Evolutionary conservation across 495 filamentous ascomycete genomes (phyloP).

Genomic region (Umbilicaria muhlenbergii): DNA sequence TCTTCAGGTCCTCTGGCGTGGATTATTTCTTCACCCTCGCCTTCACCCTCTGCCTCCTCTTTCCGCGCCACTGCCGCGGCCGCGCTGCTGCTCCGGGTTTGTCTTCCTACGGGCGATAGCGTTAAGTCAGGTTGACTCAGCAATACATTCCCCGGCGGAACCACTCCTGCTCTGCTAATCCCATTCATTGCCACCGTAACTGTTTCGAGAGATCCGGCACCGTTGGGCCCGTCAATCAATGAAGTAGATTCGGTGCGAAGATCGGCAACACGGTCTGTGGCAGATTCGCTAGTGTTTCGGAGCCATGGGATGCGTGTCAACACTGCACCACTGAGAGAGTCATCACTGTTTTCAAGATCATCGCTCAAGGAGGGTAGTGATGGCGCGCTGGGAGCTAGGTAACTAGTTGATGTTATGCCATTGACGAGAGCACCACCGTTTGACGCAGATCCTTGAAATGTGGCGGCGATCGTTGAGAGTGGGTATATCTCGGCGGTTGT

Average conservation of each 20-base stretch:
- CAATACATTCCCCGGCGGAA: neutral
- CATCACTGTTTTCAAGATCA: conserved; percentile 49
- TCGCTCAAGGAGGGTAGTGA: conserved; percentile 6
- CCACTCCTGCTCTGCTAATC: conserved; percentile 11
- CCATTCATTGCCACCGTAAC: conserved; percentile 54
- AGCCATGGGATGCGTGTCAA: conserved; percentile 93
- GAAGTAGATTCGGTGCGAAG: conserved; percentile 50
- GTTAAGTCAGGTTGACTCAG: no score
- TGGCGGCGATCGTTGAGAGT: conserved; percentile 46
- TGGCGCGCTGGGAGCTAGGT: no score
- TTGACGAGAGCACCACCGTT: conserved; percentile 18
- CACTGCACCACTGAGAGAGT: conserved; percentile 78
- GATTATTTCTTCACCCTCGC: conserved; percentile 40
- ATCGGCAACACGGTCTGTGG: conserved; percentile 13
- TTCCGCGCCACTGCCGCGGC: conserved; percentile 18
- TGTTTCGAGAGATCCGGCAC: conserved; percentile 54
- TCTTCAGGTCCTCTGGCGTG: conserved; percentile 70
- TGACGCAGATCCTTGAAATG: conserved; percentile 21
- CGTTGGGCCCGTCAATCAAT: conserved; percentile 57
- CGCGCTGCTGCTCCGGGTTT: conserved; percentile 8
- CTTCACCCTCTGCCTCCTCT: conserved; percentile 10
- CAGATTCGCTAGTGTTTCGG: conserved; percentile 22
- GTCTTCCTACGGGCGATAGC: no score
- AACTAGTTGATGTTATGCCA: conserved; percentile 11
- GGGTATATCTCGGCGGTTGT: conserved; percentile 69